Conservation (phyloP, 768 basidiomycete species). For the Jaapia argillacea region DNA sequence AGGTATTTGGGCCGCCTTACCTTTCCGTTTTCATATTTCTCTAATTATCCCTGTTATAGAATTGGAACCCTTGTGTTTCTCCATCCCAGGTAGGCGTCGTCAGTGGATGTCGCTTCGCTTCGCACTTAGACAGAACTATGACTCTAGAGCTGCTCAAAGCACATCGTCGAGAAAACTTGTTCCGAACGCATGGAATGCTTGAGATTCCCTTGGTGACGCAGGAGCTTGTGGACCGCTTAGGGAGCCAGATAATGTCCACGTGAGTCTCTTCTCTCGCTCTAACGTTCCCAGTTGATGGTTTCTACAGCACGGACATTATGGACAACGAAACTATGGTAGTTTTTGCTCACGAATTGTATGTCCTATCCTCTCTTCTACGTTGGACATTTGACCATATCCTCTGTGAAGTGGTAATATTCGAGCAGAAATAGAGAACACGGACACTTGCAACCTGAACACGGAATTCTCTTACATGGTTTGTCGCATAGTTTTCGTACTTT, state of each 20-base stretch:
- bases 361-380: too few species aligned
- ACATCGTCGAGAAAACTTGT: constrained; percentile 80
- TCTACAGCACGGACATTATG: constrained; percentile 62
- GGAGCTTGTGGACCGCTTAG: constrained; percentile 63
- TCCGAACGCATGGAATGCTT: constrained; percentile 66
- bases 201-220: constrained; percentile 65
- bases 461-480: constrained; percentile 81
- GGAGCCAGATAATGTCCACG: constrained; percentile 85
- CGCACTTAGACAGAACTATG: too few species aligned
- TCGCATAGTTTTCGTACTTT: too few species aligned
- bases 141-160: constrained; percentile 75
- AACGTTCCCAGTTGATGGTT: not conserved
- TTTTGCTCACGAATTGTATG: constrained; percentile 94
- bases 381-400: not conserved
- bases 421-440: constrained; percentile 66
- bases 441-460: constrained; percentile 61
- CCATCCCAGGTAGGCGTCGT: constrained; percentile 59
- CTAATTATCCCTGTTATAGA: constrained; percentile 28
- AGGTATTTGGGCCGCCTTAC: constrained; percentile 30
- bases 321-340: constrained; percentile 70
- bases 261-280: constrained; percentile 33
- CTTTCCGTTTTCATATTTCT: constrained; percentile 1
- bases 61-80: constrained; percentile 48
- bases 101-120: too few species aligned
- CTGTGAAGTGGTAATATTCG: constrained; percentile 73